Base-by-base conservation (phyloP, 352 stramenopile genomes). In the Phytophthora pinifolia region DNA sequence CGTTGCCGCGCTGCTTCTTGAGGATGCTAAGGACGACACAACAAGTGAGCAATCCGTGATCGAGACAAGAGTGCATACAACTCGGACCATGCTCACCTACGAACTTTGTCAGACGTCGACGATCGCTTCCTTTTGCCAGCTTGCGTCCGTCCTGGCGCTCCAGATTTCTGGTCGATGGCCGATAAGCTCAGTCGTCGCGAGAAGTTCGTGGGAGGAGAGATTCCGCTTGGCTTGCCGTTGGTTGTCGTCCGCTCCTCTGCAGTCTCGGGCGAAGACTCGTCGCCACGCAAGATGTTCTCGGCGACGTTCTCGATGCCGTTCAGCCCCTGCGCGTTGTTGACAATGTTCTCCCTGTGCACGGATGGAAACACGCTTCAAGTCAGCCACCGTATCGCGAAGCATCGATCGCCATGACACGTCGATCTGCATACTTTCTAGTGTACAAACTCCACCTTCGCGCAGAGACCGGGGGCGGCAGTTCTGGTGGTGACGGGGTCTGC, bases 291-390 rank as follows among this genome's bases (percentile, higher is more conserved):
- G 36, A 91, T 91, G 44, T 91, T 91, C 63, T 88, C 80, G 13
- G 77, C 72, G 12, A 91, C 76, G 51, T 91, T 91, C 46, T 91
- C 80, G 55, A 88, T 78, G 13, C 78, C 80, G 65, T 79, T 80
- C 4, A 77, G 54, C 2, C 66, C 65, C 25, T 71, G 54, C 12
- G 45, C 50, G 31, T 78, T 80, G 49, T 55, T 71, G 6, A 52
- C 68, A 29, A 72, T 50, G 43, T 62, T 79, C 37, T 79, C 67
- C 22, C 72, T 79, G 27, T 41, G 33, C 12, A 56, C 1, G 9
- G 7, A 61, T 48, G 13, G 46, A 59, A 31, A 39, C 22, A 50
- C 9, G 29, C 22, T 46, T 20, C 15, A 2, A 62, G 22, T 62
- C 29, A 68, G 29, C 9, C 29, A 30, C 20, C 20, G 31, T n/a